Conservation (phyloP, 169 alveolate genomes). For the Cryptosporidium ubiquitum region DNA sequence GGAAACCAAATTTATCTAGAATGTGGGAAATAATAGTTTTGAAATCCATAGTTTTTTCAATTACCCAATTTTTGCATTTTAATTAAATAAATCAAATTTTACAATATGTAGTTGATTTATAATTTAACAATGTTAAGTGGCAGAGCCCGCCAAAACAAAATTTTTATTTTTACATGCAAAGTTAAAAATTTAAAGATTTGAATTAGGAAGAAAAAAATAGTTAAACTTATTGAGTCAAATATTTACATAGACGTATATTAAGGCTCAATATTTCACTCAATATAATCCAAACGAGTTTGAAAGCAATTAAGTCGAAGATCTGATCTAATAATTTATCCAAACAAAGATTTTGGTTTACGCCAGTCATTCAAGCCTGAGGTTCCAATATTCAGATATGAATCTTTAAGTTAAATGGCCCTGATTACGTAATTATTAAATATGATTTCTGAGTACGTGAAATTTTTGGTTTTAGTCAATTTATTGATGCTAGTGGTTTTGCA, state of each 20-base stretch:
- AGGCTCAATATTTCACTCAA: neutral
- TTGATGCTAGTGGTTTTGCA: neutral
- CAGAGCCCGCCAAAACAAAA: slow-evolving; percentile 2
- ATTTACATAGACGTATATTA: neutral
- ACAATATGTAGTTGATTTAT: neutral
- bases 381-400: neutral
- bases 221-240: neutral
- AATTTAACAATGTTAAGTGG: no score
- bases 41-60: neutral
- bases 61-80: no score
- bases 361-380: neutral
- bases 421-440: neutral
- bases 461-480: neutral
- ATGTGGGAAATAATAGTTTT: neutral
- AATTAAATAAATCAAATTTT: no score
- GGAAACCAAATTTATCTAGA: neutral
- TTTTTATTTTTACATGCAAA: neutral
- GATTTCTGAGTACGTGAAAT: neutral
- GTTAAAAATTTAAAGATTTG: neutral
- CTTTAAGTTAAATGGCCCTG: neutral
- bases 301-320: neutral
- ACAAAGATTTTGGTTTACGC: neutral
- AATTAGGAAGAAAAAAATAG: neutral
- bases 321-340: slow-evolving; percentile 19
- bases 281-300: neutral